Conservation (phyloP, 1,284 basidiomycete genomes). For the Neonothopanus nambi region DNA sequence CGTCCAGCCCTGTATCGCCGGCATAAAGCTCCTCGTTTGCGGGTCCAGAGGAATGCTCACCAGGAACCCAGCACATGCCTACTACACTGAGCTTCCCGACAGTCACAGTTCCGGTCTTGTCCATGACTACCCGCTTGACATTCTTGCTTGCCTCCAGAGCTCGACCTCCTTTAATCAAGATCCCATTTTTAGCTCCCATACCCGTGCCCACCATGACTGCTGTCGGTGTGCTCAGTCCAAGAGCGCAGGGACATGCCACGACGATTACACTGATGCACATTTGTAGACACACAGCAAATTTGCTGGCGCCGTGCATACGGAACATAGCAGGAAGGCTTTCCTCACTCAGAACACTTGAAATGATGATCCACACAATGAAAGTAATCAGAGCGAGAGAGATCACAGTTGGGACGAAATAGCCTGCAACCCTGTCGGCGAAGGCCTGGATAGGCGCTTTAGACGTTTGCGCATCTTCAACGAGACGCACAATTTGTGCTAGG, state of each 20-base stretch:
- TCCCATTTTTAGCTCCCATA: conserved; percentile 95
- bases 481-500: conserved; percentile 92
- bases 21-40: conserved; percentile 44
- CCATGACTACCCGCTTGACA: conserved; percentile 84
- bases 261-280: conserved; percentile 98
- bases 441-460: conserved; percentile 98
- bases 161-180: conserved; percentile 95
- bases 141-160: conserved; percentile 90
- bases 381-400: conserved; percentile 83
- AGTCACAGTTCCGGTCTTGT: conserved; percentile 98
- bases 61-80: conserved; percentile 74
- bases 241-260: conserved; percentile 97
- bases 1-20: conserved; percentile 44
- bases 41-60: conserved; percentile 22
- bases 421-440: conserved; percentile 93
- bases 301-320: conserved; percentile 78
- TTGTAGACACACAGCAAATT: conserved; percentile 92
- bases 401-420: conserved; percentile 93
- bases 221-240: conserved; percentile 95
- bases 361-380: conserved; percentile 83
- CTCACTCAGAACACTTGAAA: conserved; percentile 65
- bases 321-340: conserved; percentile 82
- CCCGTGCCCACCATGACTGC: conserved; percentile 99
- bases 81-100: conserved; percentile 73
- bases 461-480: conserved; percentile 98